Conservation (phyloP, 2,329 filamentous ascomycete species). For the Eutypa lata region DNA sequence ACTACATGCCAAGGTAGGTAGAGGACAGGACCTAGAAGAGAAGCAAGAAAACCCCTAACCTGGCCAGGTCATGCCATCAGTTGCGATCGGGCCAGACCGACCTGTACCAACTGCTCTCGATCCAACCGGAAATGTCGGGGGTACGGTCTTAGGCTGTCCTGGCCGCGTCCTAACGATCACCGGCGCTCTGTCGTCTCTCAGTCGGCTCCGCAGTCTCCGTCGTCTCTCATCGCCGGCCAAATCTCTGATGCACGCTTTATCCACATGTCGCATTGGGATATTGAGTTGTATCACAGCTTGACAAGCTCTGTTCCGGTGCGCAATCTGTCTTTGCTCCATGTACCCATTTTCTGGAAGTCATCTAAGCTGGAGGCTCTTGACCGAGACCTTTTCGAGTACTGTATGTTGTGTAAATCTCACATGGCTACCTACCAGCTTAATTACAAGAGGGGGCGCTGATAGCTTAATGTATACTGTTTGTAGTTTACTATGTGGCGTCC, state of each 20-base stretch:
- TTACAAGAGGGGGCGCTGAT: conserved; percentile 1
- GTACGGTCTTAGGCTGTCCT: conserved; percentile 12
- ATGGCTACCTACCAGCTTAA: conserved; percentile 1
- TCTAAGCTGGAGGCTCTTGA: conserved; percentile 6
- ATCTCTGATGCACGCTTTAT: conserved; percentile 10
- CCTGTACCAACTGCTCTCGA: conserved; percentile 3
- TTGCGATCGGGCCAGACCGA: conserved; percentile 1
- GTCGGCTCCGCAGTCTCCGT: neutral
- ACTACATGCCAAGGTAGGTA: no score
- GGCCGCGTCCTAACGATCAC: conserved; percentile 15
- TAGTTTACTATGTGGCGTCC: conserved; percentile 16
- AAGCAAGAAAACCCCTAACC: no score
- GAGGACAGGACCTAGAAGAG: no score
- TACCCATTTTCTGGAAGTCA: conserved; percentile 14
- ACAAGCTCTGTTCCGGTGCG: conserved; percentile 3
- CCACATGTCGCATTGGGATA: conserved; percentile 12
- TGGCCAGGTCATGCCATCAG: no score
- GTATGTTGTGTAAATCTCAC: no score
- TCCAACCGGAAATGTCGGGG: conserved; percentile 3
- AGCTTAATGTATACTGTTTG: no score
- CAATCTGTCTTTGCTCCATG: conserved; percentile 5
- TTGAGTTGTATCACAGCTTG: conserved; percentile 15
- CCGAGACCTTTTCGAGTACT: conserved; percentile 12
- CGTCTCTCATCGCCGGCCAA: neutral
- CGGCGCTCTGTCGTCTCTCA: conserved; percentile 11